Percentiles rank a stretch among this genome's conserved stretches.
Conservation (phyloP, 257 asterid genomes). For the Ligustrum vulgare region DNA sequence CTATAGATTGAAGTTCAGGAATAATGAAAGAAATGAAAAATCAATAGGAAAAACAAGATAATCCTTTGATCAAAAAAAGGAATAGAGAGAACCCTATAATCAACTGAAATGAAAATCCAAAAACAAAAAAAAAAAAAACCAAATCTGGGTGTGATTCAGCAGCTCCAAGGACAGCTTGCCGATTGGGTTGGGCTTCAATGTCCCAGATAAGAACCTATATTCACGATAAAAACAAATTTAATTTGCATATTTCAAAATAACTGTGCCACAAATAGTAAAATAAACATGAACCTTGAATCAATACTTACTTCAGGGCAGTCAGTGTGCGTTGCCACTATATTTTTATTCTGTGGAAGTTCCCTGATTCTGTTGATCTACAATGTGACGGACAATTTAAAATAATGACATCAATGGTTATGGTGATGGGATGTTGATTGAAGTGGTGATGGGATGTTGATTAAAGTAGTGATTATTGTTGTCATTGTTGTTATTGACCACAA, state of each 20-base stretch:
- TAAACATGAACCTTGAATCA: slow-evolving; percentile 4
- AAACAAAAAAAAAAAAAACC: slow-evolving; percentile 43
- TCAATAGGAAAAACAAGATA: neutral
- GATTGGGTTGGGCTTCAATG: slow-evolving; percentile 90
- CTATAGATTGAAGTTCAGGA: neutral
- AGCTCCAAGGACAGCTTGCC: slow-evolving; percentile 88
- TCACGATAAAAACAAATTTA: slow-evolving; percentile 16
- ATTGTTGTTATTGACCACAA: neutral
- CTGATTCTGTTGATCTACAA: slow-evolving; percentile 93
- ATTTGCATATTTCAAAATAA: slow-evolving; percentile 13
- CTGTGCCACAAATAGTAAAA: slow-evolving; percentile 8
- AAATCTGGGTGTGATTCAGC: slow-evolving; percentile 87
- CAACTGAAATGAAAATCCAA: slow-evolving; percentile 7
- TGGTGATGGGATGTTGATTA: neutral
- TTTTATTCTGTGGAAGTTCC: slow-evolving; percentile 92
- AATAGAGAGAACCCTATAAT: neutral
- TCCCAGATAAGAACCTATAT: slow-evolving; percentile 95
- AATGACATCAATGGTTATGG: neutral
- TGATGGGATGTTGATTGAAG: neutral
- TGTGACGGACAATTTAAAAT: slow-evolving; percentile 10
- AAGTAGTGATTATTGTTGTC: neutral
- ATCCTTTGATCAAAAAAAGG: neutral
- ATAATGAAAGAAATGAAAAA: neutral
- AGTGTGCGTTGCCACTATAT: slow-evolving; percentile 21
- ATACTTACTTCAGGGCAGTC: slow-evolving; percentile 7